Evolutionary conservation across 768 basidiomycete species (phyloP).

Genomic region (Pleurotus salmoneostramineus): DNA sequence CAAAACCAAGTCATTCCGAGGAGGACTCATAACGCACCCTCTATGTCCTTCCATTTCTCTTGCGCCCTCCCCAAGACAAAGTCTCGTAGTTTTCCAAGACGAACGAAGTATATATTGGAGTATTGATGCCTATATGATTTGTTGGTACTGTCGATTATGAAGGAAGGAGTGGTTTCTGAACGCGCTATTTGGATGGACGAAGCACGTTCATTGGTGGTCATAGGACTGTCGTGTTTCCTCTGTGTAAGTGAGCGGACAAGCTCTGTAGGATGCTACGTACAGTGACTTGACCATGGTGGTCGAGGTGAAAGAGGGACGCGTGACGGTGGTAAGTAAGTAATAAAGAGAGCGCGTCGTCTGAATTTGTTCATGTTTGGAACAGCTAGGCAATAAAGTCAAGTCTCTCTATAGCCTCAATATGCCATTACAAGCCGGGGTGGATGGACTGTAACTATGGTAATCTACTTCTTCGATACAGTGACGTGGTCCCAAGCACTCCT

Average conservation of each 20-base stretch:
- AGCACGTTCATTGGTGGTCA: conserved; percentile 21
- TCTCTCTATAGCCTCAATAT: background rate
- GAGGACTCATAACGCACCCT: conserved; percentile 26
- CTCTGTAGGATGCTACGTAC: background rate
- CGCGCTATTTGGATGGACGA: conserved; percentile 35
- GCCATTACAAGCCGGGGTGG: background rate
- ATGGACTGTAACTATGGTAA: background rate
- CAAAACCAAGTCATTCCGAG: background rate
- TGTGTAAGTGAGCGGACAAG: background rate
- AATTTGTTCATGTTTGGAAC: background rate
- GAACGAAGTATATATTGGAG: conserved; percentile 52
- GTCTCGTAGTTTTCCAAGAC: conserved; percentile 37
- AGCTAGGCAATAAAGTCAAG: background rate
- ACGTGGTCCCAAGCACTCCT: conserved; percentile 78
- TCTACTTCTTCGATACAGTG: conserved; percentile 66
- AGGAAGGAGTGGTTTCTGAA: conserved; percentile 35
- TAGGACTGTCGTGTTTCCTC: background rate
- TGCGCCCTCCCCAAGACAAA: conserved; percentile 36
- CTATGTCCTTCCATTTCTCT: conserved; percentile 34
- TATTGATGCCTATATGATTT: conserved; percentile 55
- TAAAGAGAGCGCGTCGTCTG: background rate
- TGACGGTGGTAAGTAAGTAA: background rate
- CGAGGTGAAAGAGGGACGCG: background rate
- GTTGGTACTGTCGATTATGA: conserved; percentile 34
- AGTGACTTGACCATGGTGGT: background rate